phyloP scores from a whole-genome alignment of 495 filamentous ascomycete species.

The Hamigera avellanea region DNA sequence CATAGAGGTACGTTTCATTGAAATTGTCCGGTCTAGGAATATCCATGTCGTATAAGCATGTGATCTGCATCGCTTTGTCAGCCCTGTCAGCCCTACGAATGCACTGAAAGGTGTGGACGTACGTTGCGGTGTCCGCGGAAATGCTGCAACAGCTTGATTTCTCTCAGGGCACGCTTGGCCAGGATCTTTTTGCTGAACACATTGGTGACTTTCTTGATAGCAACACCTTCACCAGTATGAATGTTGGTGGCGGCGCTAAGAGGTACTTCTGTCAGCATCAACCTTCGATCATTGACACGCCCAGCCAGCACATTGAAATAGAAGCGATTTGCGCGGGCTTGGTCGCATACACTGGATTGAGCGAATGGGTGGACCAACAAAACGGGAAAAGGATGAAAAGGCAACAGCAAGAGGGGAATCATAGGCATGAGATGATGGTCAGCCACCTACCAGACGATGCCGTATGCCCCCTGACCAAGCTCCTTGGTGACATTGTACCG shows the following conservation, averaged over 20 bases:
- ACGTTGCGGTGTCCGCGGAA: conserved; percentile 83
- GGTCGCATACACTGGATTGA: too few relatives aligned
- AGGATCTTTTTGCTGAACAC: conserved; percentile 99
- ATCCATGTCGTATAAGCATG: conserved; percentile 98
- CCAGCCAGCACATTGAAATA: too few relatives aligned
- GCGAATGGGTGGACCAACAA: too few relatives aligned
- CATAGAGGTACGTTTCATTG: conserved; percentile 97
- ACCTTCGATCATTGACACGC: neutral
- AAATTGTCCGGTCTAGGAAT: conserved; percentile 97
- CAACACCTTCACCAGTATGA: conserved; percentile 87
- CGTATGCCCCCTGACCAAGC: conserved; percentile 93
- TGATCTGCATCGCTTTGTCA: conserved; percentile 56
- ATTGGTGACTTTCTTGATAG: conserved; percentile 99
- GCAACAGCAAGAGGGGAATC: too few relatives aligned
- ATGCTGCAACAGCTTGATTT: conserved; percentile 97
- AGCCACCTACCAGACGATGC: conserved; percentile 86
- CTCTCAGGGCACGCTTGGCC: conserved; percentile 90
- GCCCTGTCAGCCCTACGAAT: conserved; percentile 4
- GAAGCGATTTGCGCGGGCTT: too few relatives aligned
- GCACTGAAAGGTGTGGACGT: conserved; percentile 13
- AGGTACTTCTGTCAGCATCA: neutral
- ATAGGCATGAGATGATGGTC: neutral
- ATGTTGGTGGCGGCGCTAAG: conserved; percentile 82
- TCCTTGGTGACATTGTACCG: conserved; percentile 98
- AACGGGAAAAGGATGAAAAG: too few relatives aligned